Evolutionary conservation across 148 eudicot species (phyloP).

Genomic region (Talinum fruticosum): DNA sequence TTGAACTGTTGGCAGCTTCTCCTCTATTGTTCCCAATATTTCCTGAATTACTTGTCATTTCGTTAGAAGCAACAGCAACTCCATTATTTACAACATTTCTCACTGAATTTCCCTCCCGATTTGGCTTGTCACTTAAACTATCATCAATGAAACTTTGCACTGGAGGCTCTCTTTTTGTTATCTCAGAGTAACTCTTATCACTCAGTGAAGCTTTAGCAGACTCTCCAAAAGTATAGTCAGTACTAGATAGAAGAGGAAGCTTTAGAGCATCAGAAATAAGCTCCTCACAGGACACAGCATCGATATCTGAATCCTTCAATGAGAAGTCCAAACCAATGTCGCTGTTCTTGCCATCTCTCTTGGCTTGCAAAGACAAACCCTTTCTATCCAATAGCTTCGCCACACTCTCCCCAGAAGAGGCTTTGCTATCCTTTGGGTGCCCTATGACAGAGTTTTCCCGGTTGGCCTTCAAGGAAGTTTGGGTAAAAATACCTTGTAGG

Average conservation of each 20-base stretch:
- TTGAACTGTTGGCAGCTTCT: slow-evolving; percentile 27
- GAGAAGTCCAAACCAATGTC: slow-evolving; percentile 22
- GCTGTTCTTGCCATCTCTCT: slow-evolving; percentile 27
- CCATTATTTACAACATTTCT: slow-evolving; percentile 27
- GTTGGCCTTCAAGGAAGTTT: slow-evolving; percentile 37
- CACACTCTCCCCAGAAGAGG: slow-evolving; percentile 31
- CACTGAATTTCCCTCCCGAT: slow-evolving; percentile 31
- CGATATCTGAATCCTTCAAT: slow-evolving; percentile 45
- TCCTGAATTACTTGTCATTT: slow-evolving; percentile 17
- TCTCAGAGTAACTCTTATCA: slow-evolving; percentile 26
- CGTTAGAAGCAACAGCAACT: slow-evolving; percentile 23
- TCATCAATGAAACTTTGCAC: slow-evolving; percentile 26
- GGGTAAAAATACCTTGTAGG: slow-evolving; percentile 32
- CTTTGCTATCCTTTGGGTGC: slow-evolving; percentile 30
- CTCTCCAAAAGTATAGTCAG: slow-evolving; percentile 24
- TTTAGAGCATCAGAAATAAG: slow-evolving; percentile 64
- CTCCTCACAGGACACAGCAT: slow-evolving; percentile 54
- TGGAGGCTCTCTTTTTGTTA: slow-evolving; percentile 27
- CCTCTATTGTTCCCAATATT: slow-evolving; percentile 25
- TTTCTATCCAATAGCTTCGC: slow-evolving; percentile 34
- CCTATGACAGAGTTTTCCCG: slow-evolving; percentile 32
- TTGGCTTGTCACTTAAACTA: slow-evolving; percentile 38
- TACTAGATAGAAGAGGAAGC: slow-evolving; percentile 68
- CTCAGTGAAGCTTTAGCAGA: slow-evolving; percentile 30
- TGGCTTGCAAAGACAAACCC: slow-evolving; percentile 30